Base-by-base conservation (phyloP, 2,329 filamentous ascomycete genomes). In the Bertia moriformis region DNA sequence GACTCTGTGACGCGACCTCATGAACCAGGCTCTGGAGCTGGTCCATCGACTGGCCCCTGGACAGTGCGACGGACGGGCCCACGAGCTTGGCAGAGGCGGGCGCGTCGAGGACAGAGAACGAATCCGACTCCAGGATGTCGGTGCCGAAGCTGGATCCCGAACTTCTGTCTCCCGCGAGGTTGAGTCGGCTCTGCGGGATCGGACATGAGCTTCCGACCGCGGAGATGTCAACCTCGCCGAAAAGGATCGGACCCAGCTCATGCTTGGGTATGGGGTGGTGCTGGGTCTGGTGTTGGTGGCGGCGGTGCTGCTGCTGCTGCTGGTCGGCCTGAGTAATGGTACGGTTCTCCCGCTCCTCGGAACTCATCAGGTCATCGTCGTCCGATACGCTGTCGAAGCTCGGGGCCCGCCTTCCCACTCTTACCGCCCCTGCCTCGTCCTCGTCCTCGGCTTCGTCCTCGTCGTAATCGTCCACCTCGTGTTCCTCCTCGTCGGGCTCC, bases 401-500 rank as follows among this genome's bases (percentile, higher is more conserved):
- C 7, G 61, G 61, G 3, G 55, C 62, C n/a, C n/a, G n/a, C n/a
- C n/a, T n/a, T n/a, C n/a, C n/a, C n/a, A n/a, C n/a, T n/a, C n/a
- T n/a, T n/a, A n/a, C n/a, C n/a, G n/a, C n/a, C n/a, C n/a, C n/a
- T n/a, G n/a, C n/a, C n/a, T n/a, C n/a, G n/a, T n/a, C n/a, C n/a
- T n/a, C 3, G 52, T 56, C 4, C 55, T 58, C 12, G 49, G 47
- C 15, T 45, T 52, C 32, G 54, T 75, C 59, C n/a, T n/a, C n/a
- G n/a, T n/a, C n/a, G n/a, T n/a, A n/a, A n/a, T n/a, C n/a, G 42
- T 74, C 74, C 50, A 78, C 74, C 45, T 79, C 79, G 45, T 73
- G 71, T 29, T 79, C 55, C 53, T 88, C 84, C 3, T 81, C 85
- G 43, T 86, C 80, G 46, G 83, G 84, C 7, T 62, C 57, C 19